phyloP scores from a whole-genome alignment of 2,329 filamentous ascomycete genomes.

The Fonsecaea monophora region DNA sequence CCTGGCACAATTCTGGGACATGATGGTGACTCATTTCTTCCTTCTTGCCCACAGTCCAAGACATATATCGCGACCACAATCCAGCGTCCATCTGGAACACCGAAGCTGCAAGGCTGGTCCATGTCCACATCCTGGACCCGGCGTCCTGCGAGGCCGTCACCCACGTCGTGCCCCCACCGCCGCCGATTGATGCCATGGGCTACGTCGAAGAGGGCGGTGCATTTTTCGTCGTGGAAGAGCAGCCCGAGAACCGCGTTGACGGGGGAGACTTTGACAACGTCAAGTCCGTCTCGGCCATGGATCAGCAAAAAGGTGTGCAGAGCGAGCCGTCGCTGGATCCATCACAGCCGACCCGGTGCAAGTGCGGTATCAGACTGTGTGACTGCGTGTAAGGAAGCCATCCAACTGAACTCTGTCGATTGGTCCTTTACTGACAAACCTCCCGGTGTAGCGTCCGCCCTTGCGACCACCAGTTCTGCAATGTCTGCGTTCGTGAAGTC shows the following conservation, averaged over 20 bases:
- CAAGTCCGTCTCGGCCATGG: not conserved
- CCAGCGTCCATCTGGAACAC: slow-evolving; percentile 1
- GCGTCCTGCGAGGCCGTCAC: not conserved
- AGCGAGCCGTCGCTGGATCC: not conserved
- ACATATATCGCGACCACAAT: not conserved
- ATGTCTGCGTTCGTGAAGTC: slow-evolving; percentile 5
- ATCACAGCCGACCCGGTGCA: not conserved
- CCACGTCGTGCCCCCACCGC: not conserved
- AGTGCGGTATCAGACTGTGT: slow-evolving; percentile 1
- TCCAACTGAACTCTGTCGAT: not conserved
- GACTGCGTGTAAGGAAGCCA: slow-evolving; percentile 1
- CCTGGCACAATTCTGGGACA: not conserved
- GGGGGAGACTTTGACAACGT: not conserved
- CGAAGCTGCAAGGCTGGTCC: not conserved
- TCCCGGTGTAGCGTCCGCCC: not conserved
- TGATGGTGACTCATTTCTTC: not conserved
- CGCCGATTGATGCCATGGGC: not conserved
- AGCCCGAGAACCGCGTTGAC: not conserved
- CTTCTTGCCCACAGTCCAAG: not conserved
- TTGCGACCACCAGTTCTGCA: slow-evolving; percentile 8
- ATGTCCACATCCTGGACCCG: slow-evolving; percentile 1
- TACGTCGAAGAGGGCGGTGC: not conserved
- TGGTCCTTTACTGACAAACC: not conserved
- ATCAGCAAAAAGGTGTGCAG: not conserved
- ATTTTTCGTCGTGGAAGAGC: slow-evolving; percentile 1